A percentile compares a stretch with the other conserved stretches of the same genome.
Evolutionary conservation across 139 green algal species (phyloP).

Genomic region (Ettlia oleoabundans): DNA sequence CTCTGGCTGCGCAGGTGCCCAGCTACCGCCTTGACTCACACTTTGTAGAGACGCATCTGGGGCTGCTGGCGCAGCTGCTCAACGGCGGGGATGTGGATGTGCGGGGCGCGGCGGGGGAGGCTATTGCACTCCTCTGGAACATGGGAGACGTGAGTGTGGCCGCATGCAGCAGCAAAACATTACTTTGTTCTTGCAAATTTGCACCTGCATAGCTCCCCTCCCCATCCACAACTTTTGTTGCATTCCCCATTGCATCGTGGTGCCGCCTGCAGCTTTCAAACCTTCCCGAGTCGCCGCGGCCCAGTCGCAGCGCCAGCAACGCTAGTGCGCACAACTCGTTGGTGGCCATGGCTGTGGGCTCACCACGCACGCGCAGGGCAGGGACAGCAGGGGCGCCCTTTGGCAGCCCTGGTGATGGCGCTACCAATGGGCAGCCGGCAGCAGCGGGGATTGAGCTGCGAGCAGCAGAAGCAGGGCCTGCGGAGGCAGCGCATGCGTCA

Average conservation of each 20-base stretch:
- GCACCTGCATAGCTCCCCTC: too few species aligned
- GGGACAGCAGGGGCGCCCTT: neutral
- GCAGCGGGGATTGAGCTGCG: neutral
- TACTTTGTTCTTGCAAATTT: too few species aligned
- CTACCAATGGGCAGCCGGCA: neutral
- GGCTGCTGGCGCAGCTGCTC: constrained; percentile 49
- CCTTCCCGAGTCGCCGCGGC: constrained; percentile 35
- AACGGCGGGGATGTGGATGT: constrained; percentile 49
- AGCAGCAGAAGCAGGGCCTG: neutral
- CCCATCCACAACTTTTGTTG: too few species aligned
- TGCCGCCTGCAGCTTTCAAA: too few species aligned
- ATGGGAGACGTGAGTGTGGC: constrained; percentile 47
- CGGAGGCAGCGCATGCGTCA: too few species aligned
- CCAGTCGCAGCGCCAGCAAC: neutral
- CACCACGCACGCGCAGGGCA: neutral
- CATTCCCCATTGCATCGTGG: too few species aligned
- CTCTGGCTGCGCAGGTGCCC: too few species aligned
- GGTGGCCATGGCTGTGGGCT: neutral
- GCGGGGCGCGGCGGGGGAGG: constrained; percentile 67
- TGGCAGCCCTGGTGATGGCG: neutral
- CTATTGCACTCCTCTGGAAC: constrained; percentile 65
- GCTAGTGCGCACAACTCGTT: neutral
- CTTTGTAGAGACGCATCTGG: constrained; percentile 53
- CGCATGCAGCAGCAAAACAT: too few species aligned
- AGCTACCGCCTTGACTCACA: constrained; percentile 17